Percentiles rank a stretch among this genome's conserved stretches.
Conservation (phyloP, 257 asterid genomes). For the Solanum gracilifrons region DNA sequence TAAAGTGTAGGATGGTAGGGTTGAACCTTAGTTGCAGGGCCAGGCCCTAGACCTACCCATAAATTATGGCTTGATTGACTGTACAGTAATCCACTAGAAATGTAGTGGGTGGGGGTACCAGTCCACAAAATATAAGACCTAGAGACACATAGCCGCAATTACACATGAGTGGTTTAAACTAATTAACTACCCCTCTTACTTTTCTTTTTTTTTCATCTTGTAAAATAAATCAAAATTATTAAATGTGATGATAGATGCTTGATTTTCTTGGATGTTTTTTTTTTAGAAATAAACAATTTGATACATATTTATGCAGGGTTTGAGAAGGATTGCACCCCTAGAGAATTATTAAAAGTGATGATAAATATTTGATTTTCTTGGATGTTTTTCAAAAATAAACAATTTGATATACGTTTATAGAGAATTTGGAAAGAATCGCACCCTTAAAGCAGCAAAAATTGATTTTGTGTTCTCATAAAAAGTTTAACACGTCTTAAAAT, state of each 20-base stretch:
- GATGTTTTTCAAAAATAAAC: background rate
- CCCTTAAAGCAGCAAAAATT: fast-evolving
- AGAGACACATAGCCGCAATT: background rate
- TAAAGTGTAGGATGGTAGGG: background rate
- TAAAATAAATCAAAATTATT: background rate
- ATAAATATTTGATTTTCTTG: background rate
- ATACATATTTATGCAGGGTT: background rate
- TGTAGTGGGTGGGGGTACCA: background rate
- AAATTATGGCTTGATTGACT: background rate
- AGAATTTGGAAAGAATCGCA: fast-evolving
- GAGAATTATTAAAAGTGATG: background rate
- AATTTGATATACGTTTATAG: background rate
- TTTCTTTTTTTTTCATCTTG: background rate
- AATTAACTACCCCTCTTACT: background rate
- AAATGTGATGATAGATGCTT: background rate
- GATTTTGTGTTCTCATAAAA: background rate
- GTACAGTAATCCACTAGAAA: background rate
- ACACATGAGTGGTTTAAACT: background rate
- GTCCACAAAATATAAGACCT: background rate
- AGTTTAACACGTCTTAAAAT: background rate
- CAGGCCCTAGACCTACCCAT: background rate
- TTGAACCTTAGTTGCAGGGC: background rate
- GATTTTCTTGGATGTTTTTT: background rate
- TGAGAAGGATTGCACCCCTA: background rate
- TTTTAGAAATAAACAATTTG: background rate